Evolutionary conservation across 2,329 filamentous ascomycete species (phyloP), one percentile per base, ranked within the genome.

Genomic region (Blastomyces gilchristii): DNA sequence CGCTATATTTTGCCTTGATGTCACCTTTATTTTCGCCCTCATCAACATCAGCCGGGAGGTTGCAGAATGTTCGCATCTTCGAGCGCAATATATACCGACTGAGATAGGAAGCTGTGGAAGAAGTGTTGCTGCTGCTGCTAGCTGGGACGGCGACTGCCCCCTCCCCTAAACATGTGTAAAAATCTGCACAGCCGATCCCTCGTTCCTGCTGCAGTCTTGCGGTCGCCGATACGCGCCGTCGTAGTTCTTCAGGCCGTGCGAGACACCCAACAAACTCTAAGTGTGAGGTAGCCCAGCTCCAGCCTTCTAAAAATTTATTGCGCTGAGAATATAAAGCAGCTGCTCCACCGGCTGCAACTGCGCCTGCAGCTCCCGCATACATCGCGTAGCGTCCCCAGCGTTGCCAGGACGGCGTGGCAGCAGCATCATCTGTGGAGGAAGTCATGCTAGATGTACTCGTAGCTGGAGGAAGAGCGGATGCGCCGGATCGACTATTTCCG

Each of bases 191-290:
- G 2, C 89, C 89, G 16, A 97, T 82, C 14, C 81, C 81, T 16
- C 90, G 82, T 63, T 89, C 85, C 56, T 79, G 74, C 43, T 85
- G 81, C 25, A 92, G 78, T 64, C 81, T 80, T n/a, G 84, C 80
- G 73, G 97, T 80, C 65, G 79, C 82, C n/a, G 80, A 78, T 11
- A 96, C 81, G 41, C 94, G 85, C 71, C 85, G 83, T 68, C 87
- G 86, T 67, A 97, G 79, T 71, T 96, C 91, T 69, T 92, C 88
- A 4, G 85, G 86, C n/a, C 90, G 86, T 58, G 89, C 88, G 8
- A 99, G 82, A 70, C 91, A 95, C 1, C 91, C 91, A 0, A 97
- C 90, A 70, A 97, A 99, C 74, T 94, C 90, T 34, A 99, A 84
- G 75, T 99, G 94, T 45, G 90, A 94, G 18, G 88, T 85, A 16